Evolutionary conservation across 257 asterid genomes (phyloP).

Genomic region (Forsythia viridissima): DNA sequence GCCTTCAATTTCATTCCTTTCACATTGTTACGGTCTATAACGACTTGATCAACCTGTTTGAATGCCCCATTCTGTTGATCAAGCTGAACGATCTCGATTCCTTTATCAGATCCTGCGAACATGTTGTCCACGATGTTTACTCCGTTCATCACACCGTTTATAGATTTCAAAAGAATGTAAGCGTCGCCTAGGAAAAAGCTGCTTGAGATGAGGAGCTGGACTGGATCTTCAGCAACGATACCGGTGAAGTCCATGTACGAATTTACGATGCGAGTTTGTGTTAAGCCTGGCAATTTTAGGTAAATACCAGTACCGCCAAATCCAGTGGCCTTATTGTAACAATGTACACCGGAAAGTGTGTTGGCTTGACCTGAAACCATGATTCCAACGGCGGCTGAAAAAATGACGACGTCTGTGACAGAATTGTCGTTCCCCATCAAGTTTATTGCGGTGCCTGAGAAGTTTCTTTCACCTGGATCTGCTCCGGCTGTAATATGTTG

Average conservation of each 20-base stretch:
- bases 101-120: constrained; percentile 67
- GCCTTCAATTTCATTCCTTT: constrained; percentile 69
- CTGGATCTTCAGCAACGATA: constrained; percentile 91
- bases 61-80: constrained; percentile 48
- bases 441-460: constrained; percentile 74
- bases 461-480: constrained; percentile 52
- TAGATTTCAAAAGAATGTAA: constrained; percentile 49
- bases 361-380: constrained; percentile 76
- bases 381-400: constrained; percentile 76
- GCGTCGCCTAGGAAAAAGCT: constrained; percentile 87
- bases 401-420: constrained; percentile 73
- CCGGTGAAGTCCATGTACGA: constrained; percentile 82
- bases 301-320: constrained; percentile 89
- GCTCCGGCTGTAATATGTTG: constrained; percentile 85
- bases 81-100: constrained; percentile 61
- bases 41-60: constrained; percentile 57
- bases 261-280: constrained; percentile 76
- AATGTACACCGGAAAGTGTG: constrained; percentile 67
- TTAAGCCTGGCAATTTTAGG: constrained; percentile 55
- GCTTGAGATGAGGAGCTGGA: constrained; percentile 65
- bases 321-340: constrained; percentile 89
- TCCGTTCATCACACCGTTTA: constrained; percentile 66
- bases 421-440: constrained; percentile 74
- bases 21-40: constrained; percentile 58
- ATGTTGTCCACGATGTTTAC: constrained; percentile 72